A percentile compares a stretch with the other conserved stretches of the same genome.
These are phyloP conservation scores for Sungouiozyma ichnusensis DNA, from an alignment of 805 yeast species.

Conservation along the genomic window DNA sequence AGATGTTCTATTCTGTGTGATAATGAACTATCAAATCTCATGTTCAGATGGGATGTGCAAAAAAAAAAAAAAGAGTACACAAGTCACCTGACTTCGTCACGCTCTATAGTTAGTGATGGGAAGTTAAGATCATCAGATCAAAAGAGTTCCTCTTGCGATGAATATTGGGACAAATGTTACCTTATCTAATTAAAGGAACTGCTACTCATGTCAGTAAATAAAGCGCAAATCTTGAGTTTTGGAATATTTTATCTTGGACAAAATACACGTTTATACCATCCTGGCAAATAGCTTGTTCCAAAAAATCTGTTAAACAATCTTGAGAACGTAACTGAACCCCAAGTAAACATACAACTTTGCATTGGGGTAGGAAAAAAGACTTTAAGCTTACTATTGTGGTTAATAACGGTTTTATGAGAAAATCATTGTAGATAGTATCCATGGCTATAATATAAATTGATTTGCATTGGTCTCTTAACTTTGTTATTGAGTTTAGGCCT, in stretches of 20 bases:
- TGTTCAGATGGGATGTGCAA: no score
- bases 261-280: slow-evolving; percentile 12
- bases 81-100: no score
- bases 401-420: slow-evolving; percentile 24
- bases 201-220: slow-evolving; percentile 6
- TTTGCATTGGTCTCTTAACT: slow-evolving; percentile 1
- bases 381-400: slow-evolving; percentile 14
- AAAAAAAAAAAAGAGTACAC: no score
- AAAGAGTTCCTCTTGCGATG: no score
- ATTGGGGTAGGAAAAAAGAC: slow-evolving; percentile 3
- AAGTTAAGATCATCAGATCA: no score
- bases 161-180: no score
- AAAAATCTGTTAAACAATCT: slow-evolving; percentile 19
- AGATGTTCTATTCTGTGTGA: no score
- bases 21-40: no score
- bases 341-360: slow-evolving; percentile 7
- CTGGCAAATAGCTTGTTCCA: slow-evolving; percentile 19
- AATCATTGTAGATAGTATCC: slow-evolving; percentile 31
- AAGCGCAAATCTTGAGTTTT: slow-evolving; percentile 16
- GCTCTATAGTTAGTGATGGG: no score
- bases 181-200: no score
- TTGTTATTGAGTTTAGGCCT: neutral
- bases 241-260: slow-evolving; percentile 10
- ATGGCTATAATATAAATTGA: slow-evolving; percentile 22
- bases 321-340: slow-evolving; percentile 28